Evolutionary conservation across 2,329 filamentous ascomycete genomes (phyloP).

Genomic region (Botrytis pseudocinerea): DNA sequence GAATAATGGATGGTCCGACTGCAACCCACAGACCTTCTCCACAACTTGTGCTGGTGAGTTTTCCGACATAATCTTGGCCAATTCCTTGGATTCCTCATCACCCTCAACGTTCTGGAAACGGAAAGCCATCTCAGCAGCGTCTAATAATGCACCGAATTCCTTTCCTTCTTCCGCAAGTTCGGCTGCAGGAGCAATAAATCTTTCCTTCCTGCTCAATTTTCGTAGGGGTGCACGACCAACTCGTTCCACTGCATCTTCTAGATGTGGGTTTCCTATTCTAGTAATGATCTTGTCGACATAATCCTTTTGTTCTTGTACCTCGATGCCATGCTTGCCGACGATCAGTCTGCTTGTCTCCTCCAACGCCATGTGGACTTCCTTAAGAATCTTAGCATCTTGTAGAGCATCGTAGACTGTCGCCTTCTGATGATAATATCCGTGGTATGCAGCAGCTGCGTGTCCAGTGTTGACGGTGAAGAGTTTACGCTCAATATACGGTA

Average conservation of each 20-base stretch:
- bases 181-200: conserved; percentile 88
- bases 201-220: conserved; percentile 93
- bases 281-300: conserved; percentile 92
- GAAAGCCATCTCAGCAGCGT: conserved; percentile 86
- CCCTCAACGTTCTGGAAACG: conserved; percentile 93
- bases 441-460: conserved; percentile 94
- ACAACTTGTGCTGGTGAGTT: conserved; percentile 74
- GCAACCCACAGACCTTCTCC: conserved; percentile 77
- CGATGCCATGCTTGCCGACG: conserved; percentile 81
- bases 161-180: conserved; percentile 82
- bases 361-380: conserved; percentile 76
- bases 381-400: conserved; percentile 74
- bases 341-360: conserved; percentile 86
- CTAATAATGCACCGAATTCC: conserved; percentile 71
- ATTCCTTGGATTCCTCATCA: conserved; percentile 84
- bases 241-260: conserved; percentile 91
- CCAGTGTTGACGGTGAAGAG: conserved; percentile 99
- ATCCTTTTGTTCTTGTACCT: conserved; percentile 70
- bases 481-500: conserved; percentile 98
- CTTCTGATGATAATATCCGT: conserved; percentile 84
- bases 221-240: conserved; percentile 92
- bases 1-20: conserved; percentile 75
- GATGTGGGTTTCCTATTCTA: conserved; percentile 89
- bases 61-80: conserved; percentile 81
- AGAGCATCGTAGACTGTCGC: conserved; percentile 87